Conservation (phyloP, 2,329 filamentous ascomycete genomes). For the Cercospora canescens region DNA sequence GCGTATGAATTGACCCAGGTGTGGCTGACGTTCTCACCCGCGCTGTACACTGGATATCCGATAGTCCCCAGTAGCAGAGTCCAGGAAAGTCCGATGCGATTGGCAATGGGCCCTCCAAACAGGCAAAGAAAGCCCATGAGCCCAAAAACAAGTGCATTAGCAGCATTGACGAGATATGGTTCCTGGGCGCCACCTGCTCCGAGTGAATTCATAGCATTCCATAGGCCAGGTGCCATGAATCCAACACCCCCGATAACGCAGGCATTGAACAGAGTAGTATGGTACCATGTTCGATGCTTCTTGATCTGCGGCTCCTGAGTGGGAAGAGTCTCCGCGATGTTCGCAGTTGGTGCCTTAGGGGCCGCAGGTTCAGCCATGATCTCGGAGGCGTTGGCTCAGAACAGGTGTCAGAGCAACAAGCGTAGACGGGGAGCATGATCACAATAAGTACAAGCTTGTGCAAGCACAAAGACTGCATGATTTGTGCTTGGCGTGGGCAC, state of each 20-base stretch:
- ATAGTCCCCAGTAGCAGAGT: conserved; percentile 49
- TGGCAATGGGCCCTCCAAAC: conserved; percentile 51
- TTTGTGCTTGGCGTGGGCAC: not conserved
- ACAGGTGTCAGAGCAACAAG: not conserved
- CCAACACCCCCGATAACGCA: conserved; percentile 55
- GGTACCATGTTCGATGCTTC: conserved; percentile 46
- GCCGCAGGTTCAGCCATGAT: conserved; percentile 8
- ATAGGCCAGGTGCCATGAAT: conserved; percentile 53
- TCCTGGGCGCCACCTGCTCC: conserved; percentile 55
- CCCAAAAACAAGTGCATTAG: conserved; percentile 54
- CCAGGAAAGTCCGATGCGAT: conserved; percentile 50
- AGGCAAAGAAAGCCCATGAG: conserved; percentile 51
- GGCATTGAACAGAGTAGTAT: conserved; percentile 55
- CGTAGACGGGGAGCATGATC: not conserved
- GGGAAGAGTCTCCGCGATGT: conserved; percentile 7
- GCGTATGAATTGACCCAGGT: not conserved
- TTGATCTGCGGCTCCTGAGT: conserved; percentile 5
- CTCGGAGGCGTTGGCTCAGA: not conserved
- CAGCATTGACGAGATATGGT: conserved; percentile 54
- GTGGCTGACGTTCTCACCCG: conserved; percentile 18
- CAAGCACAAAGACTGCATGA: not conserved
- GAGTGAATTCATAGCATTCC: conserved; percentile 58
- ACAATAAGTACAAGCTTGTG: conserved; percentile 7
- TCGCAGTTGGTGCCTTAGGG: conserved; percentile 10
- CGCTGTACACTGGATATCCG: conserved; percentile 52